Evolutionary conservation across 164 flowering plant species (phyloP).

Genomic region (Nymphaea thermarum): DNA sequence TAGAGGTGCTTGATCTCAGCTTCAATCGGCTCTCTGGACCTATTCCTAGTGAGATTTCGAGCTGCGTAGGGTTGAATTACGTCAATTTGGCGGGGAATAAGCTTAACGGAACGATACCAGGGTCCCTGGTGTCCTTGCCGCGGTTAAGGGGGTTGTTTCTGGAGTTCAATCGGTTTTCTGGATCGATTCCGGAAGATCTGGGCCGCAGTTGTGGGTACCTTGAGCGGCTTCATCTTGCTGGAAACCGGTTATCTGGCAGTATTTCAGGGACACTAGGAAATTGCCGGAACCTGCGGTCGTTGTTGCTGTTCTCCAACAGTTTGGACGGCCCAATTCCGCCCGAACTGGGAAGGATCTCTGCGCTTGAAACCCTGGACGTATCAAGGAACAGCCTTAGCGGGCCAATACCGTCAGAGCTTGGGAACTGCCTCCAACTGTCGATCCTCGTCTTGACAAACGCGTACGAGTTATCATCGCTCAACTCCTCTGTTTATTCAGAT

Average conservation of each 20-base stretch:
- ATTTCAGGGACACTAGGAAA: constrained; percentile 12
- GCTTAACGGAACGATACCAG: constrained; percentile 35
- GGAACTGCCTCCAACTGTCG: constrained; percentile 30
- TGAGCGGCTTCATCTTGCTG: constrained; percentile 23
- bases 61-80: constrained; percentile 25
- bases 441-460: constrained; percentile 60
- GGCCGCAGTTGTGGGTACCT: constrained; percentile 22
- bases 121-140: constrained; percentile 28
- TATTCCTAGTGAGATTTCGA: constrained; percentile 27
- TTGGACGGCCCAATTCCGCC: constrained; percentile 14
- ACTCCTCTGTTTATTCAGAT: not conserved
- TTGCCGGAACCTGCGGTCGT: constrained; percentile 4
- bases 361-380: constrained; percentile 42
- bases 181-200: constrained; percentile 12
- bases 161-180: constrained; percentile 20
- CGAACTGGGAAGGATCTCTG: constrained; percentile 19
- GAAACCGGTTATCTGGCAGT: constrained; percentile 16
- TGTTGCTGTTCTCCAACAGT: constrained; percentile 16
- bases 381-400: constrained; percentile 55
- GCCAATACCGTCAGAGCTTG: constrained; percentile 34
- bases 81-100: constrained; percentile 48
- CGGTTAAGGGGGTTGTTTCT: constrained; percentile 43
- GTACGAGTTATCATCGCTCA: constrained; percentile 25
- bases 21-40: constrained; percentile 35
- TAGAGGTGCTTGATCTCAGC: constrained; percentile 48